These are phyloP conservation scores for Nigrograna mackinnonii DNA, from an alignment of 2,329 filamentous ascomycete species.

Conservation along the genomic window DNA sequence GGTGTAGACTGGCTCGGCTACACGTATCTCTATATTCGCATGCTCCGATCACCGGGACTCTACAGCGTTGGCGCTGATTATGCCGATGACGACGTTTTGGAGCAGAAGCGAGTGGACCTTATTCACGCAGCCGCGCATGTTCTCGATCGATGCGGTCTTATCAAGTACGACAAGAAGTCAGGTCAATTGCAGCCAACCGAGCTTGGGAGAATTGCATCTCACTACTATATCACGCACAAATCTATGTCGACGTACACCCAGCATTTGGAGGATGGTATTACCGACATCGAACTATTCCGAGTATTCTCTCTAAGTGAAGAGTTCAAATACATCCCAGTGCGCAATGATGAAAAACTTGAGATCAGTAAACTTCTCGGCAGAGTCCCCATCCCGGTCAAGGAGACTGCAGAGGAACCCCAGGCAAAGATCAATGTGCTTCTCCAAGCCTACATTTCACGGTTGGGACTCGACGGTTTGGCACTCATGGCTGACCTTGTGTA, in stretches of 20 bases:
- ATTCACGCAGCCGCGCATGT: conserved; percentile 91
- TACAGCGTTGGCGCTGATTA: conserved; percentile 98
- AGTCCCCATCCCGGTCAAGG: conserved; percentile 95
- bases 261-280: conserved; percentile 90
- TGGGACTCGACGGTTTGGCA: conserved; percentile 91
- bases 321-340: conserved; percentile 98
- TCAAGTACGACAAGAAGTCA: conserved; percentile 94
- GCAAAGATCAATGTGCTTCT: conserved; percentile 98
- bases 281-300: conserved; percentile 93
- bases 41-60: conserved; percentile 91
- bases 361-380: conserved; percentile 86
- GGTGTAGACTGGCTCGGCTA: conserved; percentile 99
- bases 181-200: conserved; percentile 90
- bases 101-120: conserved; percentile 97
- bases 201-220: conserved; percentile 91
- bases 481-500: conserved; percentile 99
- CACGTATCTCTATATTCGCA: conserved; percentile 95
- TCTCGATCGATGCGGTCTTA: conserved; percentile 82
- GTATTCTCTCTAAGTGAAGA: conserved; percentile 95
- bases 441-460: conserved; percentile 93
- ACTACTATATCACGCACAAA: conserved; percentile 96
- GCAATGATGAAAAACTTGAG: conserved; percentile 96
- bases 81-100: conserved; percentile 84
- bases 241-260: conserved; percentile 98
- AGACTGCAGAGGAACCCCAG: conserved; percentile 94